phyloP scores from a whole-genome alignment of 2,329 filamentous ascomycete genomes.

The Ceratocystiopsis sp. region DNA sequence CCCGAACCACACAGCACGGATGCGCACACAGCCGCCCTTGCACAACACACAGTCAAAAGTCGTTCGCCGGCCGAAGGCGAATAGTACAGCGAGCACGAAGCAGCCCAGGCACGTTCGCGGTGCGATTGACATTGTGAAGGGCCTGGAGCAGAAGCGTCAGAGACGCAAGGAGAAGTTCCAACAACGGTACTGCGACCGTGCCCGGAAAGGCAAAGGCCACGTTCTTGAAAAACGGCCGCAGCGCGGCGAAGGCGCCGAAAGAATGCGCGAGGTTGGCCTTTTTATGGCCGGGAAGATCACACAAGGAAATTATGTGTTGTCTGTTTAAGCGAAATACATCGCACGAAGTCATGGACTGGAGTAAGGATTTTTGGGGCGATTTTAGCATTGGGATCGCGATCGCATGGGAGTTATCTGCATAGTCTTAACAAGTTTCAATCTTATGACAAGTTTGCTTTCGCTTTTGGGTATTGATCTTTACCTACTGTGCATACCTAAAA shows the following conservation, averaged over 20 bases:
- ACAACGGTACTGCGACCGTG: conserved; percentile 75
- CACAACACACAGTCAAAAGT: conserved; percentile 15
- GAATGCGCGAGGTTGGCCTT: conserved; percentile 84
- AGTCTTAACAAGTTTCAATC: too few relatives aligned
- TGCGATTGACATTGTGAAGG: conserved; percentile 96
- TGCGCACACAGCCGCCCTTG: background rate
- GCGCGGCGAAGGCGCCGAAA: conserved; percentile 76
- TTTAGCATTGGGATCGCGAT: too few relatives aligned
- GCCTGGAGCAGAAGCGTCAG: conserved; percentile 84
- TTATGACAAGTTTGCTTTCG: background rate
- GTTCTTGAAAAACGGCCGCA: conserved; percentile 47
- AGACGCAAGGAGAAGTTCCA: conserved; percentile 85
- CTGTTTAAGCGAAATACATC: conserved; percentile 31
- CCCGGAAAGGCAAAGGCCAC: conserved; percentile 54
- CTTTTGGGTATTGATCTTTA: background rate
- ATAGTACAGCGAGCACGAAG: conserved; percentile 13
- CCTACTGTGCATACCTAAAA: background rate
- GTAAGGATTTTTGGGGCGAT: background rate
- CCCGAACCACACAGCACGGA: conserved; percentile 17
- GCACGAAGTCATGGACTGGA: background rate
- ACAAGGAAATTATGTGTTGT: conserved; percentile 61
- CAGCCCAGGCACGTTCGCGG: conserved; percentile 57
- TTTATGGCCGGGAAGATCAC: conserved; percentile 69
- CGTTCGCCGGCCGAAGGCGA: conserved; percentile 13
- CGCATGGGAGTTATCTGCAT: background rate